Conservation (phyloP, 768 basidiomycete species). For the Pleurotus djamor region DNA sequence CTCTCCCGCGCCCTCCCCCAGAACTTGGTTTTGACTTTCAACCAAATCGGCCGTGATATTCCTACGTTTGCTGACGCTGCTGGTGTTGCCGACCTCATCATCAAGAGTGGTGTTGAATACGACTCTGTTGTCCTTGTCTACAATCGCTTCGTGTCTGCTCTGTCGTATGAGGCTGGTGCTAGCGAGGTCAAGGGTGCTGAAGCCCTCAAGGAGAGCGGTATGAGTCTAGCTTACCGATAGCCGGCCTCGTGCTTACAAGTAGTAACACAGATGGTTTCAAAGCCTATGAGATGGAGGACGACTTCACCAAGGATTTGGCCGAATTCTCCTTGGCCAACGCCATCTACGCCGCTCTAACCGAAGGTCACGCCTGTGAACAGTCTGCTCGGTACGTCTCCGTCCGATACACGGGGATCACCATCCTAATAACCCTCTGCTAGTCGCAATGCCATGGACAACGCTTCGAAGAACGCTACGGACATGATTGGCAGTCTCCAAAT, state of each 20-base stretch:
- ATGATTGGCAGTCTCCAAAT: constrained; percentile 88
- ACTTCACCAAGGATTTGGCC: constrained; percentile 87
- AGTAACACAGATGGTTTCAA: constrained; percentile 73
- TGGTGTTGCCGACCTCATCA: constrained; percentile 89
- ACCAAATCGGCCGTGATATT: constrained; percentile 96
- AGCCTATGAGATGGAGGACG: constrained; percentile 97
- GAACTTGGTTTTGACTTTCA: constrained; percentile 85
- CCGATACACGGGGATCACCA: background rate
- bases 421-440: constrained; percentile 30
- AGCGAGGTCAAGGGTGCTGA: constrained; percentile 82
- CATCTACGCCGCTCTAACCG: constrained; percentile 90
- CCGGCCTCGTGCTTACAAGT: background rate
- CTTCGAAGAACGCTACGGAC: constrained; percentile 96
- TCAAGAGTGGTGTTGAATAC: constrained; percentile 81
- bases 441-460: constrained; percentile 99
- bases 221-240: constrained; percentile 23
- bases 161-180: constrained; percentile 82
- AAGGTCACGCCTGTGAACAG: constrained; percentile 94
- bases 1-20: constrained; percentile 62
- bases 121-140: constrained; percentile 82
- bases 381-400: constrained; percentile 71
- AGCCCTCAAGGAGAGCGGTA: constrained; percentile 78
- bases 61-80: constrained; percentile 97
- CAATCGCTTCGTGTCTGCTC: constrained; percentile 85
- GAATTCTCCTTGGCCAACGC: constrained; percentile 98